These are phyloP conservation scores for Rhynchosporium agropyri DNA, from an alignment of 2,329 filamentous ascomycete species.

Conservation along the genomic window DNA sequence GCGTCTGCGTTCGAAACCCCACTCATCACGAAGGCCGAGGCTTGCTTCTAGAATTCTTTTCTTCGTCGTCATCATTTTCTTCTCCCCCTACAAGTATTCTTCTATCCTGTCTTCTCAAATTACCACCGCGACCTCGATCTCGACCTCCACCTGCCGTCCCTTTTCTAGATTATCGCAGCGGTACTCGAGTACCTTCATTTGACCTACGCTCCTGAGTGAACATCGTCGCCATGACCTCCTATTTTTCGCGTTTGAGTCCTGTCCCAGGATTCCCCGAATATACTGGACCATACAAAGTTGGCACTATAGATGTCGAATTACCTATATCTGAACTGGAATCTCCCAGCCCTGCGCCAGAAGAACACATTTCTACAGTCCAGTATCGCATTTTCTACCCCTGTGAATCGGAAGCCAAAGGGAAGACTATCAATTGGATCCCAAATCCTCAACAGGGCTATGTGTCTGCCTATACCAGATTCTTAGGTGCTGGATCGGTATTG, in stretches of 20 bases:
- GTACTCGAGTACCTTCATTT: no score
- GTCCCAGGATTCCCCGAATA: slow-evolving; percentile 75
- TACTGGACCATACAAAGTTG: slow-evolving; percentile 76
- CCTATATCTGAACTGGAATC: slow-evolving; percentile 62
- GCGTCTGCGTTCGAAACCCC: neutral
- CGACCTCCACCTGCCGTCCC: neutral
- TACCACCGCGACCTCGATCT: neutral
- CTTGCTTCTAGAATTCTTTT: slow-evolving; percentile 1
- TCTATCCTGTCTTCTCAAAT: neutral
- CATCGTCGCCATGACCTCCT: slow-evolving; percentile 35
- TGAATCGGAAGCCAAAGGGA: slow-evolving; percentile 47
- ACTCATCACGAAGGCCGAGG: slow-evolving; percentile 5
- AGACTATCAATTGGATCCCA: slow-evolving; percentile 74
- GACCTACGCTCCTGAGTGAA: neutral
- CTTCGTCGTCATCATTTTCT: slow-evolving; percentile 2
- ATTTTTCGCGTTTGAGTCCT: slow-evolving; percentile 60
- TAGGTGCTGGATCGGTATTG: slow-evolving; percentile 64
- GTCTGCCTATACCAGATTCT: slow-evolving; percentile 74
- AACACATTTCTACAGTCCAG: slow-evolving; percentile 70
- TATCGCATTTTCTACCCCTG: slow-evolving; percentile 85
- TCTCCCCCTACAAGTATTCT: neutral
- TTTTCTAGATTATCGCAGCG: neutral
- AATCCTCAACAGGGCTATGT: slow-evolving; percentile 74
- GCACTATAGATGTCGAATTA: slow-evolving; percentile 79
- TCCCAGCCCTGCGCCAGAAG: slow-evolving; percentile 56